A percentile compares a stretch with the other conserved stretches of the same genome.
Evolutionary conservation across 2,329 filamentous ascomycete genomes (phyloP).

Genomic region (Alternaria burnsii): DNA sequence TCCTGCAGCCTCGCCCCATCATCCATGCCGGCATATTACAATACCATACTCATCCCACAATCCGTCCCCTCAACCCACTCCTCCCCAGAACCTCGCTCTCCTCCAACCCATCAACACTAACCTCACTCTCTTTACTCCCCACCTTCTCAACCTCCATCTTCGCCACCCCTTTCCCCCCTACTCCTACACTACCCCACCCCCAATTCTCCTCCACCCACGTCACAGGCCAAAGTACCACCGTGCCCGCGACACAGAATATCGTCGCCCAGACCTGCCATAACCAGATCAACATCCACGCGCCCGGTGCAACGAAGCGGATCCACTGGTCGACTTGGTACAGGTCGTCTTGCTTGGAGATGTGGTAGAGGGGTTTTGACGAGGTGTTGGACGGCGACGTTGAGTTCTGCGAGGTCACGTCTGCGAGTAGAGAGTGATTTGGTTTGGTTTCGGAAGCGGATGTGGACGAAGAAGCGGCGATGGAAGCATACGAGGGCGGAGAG

Average conservation of each 20-base stretch:
- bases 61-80: slow-evolving; percentile 21
- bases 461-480: neutral
- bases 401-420: neutral
- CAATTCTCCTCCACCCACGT: slow-evolving; percentile 36
- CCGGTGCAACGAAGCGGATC: slow-evolving; percentile 72
- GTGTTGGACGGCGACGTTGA: neutral
- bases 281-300: slow-evolving; percentile 66
- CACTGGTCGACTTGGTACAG: slow-evolving; percentile 81
- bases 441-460: neutral
- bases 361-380: slow-evolving; percentile 62
- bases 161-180: neutral
- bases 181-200: slow-evolving; percentile 16
- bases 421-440: neutral
- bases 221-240: slow-evolving; percentile 61
- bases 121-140: slow-evolving; percentile 5
- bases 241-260: slow-evolving; percentile 68
- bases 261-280: slow-evolving; percentile 72
- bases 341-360: slow-evolving; percentile 80
- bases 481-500: neutral
- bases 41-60: slow-evolving; percentile 16
- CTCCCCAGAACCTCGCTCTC: slow-evolving; percentile 19
- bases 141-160: slow-evolving; percentile 12
- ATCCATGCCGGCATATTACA: no score
- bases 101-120: slow-evolving; percentile 20
- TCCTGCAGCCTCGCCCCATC: neutral